Percentiles rank a stretch among this genome's conserved stretches.
Conservation (phyloP, 345 rosid species). For the Viola odorata region DNA sequence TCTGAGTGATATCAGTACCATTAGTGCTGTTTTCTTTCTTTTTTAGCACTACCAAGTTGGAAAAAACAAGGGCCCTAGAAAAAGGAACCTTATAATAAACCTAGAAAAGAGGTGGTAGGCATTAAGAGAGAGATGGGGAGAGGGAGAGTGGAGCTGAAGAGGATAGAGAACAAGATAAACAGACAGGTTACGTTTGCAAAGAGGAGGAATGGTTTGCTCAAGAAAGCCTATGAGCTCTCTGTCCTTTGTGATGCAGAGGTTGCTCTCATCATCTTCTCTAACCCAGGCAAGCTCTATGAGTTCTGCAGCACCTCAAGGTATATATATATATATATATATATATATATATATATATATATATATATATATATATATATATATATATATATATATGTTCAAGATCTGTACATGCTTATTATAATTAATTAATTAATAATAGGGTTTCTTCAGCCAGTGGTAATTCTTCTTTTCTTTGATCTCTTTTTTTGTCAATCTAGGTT, state of each 20-base stretch:
- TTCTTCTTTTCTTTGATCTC: too few species aligned
- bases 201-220: constrained; percentile 66
- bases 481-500: too few species aligned
- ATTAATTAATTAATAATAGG: too few species aligned
- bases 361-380: too few species aligned
- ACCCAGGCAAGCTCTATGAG: constrained; percentile 52
- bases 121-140: constrained; percentile 48
- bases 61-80: constrained; percentile 6
- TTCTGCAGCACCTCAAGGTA: constrained; percentile 56
- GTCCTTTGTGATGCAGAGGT: constrained; percentile 63
- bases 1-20: neutral
- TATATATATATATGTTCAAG: too few species aligned
- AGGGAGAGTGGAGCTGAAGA: constrained; percentile 61
- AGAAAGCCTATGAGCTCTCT: constrained; percentile 62
- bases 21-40: neutral
- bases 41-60: neutral
- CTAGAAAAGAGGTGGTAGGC: constrained; percentile 21
- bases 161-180: constrained; percentile 63
- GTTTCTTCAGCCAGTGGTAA: too few species aligned
- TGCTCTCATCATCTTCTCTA: constrained; percentile 56
- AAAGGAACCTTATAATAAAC: constrained; percentile 26
- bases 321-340: too few species aligned
- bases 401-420: neutral
- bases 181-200: constrained; percentile 62
- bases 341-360: too few species aligned